Percentiles rank a stretch among this genome's conserved stretches.
phyloP scores from a whole-genome alignment of 495 filamentous ascomycete genomes.

The Tuber aestivum region DNA sequence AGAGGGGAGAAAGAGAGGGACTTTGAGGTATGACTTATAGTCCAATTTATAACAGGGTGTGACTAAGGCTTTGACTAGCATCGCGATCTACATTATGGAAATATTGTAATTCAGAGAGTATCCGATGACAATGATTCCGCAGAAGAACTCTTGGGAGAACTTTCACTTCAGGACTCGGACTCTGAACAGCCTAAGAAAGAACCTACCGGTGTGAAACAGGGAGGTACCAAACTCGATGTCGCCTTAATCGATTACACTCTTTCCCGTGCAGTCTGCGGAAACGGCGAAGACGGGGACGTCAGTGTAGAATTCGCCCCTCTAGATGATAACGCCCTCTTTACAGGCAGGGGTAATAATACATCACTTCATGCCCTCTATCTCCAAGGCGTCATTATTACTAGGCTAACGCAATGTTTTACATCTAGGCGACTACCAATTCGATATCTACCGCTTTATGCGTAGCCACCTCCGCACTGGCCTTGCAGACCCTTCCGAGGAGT shows the following conservation, averaged over 20 bases:
- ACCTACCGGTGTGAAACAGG: conserved; percentile 13
- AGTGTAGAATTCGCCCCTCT: conserved; percentile 32
- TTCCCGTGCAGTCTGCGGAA: conserved; percentile 32
- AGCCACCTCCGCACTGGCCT: conserved; percentile 23
- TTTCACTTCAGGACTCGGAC: conserved; percentile 18
- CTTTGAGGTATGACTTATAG: conserved; percentile 28
- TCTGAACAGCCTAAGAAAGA: conserved; percentile 10
- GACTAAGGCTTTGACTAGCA: conserved; percentile 21
- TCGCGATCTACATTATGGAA: conserved; percentile 41
- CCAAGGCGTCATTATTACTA: neutral
- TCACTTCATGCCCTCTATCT: neutral
- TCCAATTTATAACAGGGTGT: neutral
- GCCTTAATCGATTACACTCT: conserved; percentile 42
- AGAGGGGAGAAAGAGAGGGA: conserved; percentile 29
- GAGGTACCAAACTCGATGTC: conserved; percentile 28
- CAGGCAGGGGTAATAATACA: conserved; percentile 30
- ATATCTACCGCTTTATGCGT: conserved; percentile 42
- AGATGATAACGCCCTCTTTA: conserved; percentile 40
- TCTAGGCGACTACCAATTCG: conserved; percentile 41
- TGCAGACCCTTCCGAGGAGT: conserved; percentile 31
- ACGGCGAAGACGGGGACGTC: neutral
- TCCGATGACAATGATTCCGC: neutral
- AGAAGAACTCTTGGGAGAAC: conserved; percentile 17
- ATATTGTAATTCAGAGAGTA: conserved; percentile 37
- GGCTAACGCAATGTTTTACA: neutral